These are phyloP conservation scores for Starmerella bombicola DNA, from an alignment of 805 yeast genomes.

Conservation along the genomic window DNA sequence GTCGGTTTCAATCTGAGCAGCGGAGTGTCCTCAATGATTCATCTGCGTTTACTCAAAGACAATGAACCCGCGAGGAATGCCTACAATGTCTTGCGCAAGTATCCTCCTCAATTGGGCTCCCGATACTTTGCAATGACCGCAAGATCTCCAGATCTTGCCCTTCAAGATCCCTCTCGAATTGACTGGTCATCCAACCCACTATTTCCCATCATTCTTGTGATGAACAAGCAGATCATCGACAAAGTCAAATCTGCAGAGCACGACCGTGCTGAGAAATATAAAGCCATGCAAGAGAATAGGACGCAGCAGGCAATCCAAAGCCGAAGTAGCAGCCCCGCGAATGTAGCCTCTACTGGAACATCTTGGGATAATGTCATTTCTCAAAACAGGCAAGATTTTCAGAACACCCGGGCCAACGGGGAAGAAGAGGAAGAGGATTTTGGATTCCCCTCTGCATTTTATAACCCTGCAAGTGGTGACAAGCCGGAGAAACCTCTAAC, in stretches of 20 bases:
- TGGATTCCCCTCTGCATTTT: too few relatives aligned
- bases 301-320: slow-evolving; percentile 4
- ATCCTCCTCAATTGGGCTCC: slow-evolving; percentile 22
- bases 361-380: slow-evolving; percentile 17
- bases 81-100: slow-evolving; percentile 15
- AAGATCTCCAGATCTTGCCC: slow-evolving; percentile 14
- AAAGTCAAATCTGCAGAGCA: not conserved
- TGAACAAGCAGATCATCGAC: slow-evolving; percentile 10
- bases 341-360: slow-evolving; percentile 11
- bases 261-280: slow-evolving; percentile 2
- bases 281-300: not conserved
- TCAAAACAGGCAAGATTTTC: not conserved
- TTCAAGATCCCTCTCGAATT: slow-evolving; percentile 19
- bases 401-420: not conserved
- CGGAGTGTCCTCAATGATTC: slow-evolving; percentile 11
- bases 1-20: slow-evolving; percentile 17
- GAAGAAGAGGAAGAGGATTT: not conserved
- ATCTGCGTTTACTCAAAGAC: slow-evolving; percentile 5
- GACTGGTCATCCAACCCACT: slow-evolving; percentile 21
- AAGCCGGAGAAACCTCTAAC: not conserved
- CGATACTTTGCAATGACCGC: slow-evolving; percentile 21
- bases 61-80: slow-evolving; percentile 8
- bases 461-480: not conserved
- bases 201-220: slow-evolving; percentile 22
- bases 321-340: not conserved